Base-by-base conservation (phyloP, 805 yeast species). In the Myxozyma kluyveri region DNA sequence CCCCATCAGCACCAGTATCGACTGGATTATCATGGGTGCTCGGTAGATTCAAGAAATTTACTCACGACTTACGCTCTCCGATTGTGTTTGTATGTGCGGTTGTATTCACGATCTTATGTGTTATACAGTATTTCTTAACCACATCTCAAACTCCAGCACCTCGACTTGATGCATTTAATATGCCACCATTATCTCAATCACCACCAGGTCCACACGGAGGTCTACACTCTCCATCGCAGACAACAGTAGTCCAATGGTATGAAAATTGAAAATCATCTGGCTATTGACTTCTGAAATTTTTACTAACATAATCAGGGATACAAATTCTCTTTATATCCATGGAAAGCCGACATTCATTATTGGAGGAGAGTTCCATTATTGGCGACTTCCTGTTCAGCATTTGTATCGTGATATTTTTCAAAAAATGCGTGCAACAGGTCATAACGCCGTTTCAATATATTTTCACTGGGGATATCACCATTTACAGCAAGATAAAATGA, bases 381-480 rank as follows among this genome's bases (percentile, higher is more conserved):
- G 56, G 56, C 52, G 56, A 2, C 42, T 48, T 19, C 56, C 56
- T 9, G 54, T 50, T 3, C 56, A 47, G 29, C 47, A 49, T 42
- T 29, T 47, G 29, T 38, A 40, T 24, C 43, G 47, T 31, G 56
- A 52, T 41, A 31, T 52, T 5, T 52, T 52, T 32, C 56, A 52
- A 23, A 52, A 52, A 32, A 48, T 52, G 53, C 49, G 56, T n/a
- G 56, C 56, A 2, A 43, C 52, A 12, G 56, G 56, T 3, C 36
- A 24, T 18, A 52, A 52, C n/a, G 40, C 56, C 9, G 56, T 52
- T 17, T 43, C 56, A 6, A 32, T 52, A 17, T 40, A 26, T 17
- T 52, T 52, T 35, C 47, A 52, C 49, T 52, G 56, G 56, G 56
- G 49, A 41, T 52, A 48, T 24, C 56, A 52, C 36, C 39, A 45